These are phyloP conservation scores for Arthrobotrys pseudoclavata DNA, from an alignment of 2,329 filamentous ascomycete species.

Conservation along the genomic window DNA sequence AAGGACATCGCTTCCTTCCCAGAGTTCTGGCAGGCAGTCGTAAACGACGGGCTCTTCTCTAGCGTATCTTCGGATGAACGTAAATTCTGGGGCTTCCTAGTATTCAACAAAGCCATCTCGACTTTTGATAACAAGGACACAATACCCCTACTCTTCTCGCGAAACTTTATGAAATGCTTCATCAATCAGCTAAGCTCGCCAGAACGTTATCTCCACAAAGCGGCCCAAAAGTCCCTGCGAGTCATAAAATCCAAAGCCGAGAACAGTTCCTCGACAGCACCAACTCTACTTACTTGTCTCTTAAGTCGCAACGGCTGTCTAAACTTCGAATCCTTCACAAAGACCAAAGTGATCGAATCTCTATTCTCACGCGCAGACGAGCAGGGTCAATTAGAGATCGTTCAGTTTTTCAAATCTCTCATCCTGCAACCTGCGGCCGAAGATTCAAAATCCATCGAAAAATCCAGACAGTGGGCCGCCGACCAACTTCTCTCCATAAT, in stretches of 20 bases:
- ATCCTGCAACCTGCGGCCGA: conserved; percentile 50
- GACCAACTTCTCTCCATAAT: conserved; percentile 62
- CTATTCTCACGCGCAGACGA: conserved; percentile 74
- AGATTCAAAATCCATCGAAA: conserved; percentile 58
- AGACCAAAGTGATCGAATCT: conserved; percentile 84
- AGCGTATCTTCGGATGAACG: conserved; percentile 85
- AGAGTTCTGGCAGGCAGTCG: conserved; percentile 86
- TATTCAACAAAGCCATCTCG: conserved; percentile 82
- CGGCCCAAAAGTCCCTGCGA: conserved; percentile 82
- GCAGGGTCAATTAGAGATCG: conserved; percentile 67
- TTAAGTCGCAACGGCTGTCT: conserved; percentile 61
- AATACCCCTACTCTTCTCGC: conserved; percentile 78
- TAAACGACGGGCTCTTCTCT: conserved; percentile 89
- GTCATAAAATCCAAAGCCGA: conserved; percentile 69
- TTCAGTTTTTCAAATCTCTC: conserved; percentile 56
- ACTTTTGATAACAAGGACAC: conserved; percentile 67
- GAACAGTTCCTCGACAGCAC: conserved; percentile 67
- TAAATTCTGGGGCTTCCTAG: conserved; percentile 90
- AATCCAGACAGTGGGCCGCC: conserved; percentile 63
- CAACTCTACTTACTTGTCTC: conserved; percentile 58
- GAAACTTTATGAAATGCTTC: conserved; percentile 83
- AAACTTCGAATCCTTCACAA: conserved; percentile 88
- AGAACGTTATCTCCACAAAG: conserved; percentile 83
- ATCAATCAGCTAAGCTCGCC: conserved; percentile 84
- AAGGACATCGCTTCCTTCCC: conserved; percentile 70